Conservation (phyloP, 805 yeast genomes). For the Cyberlindnera saturnus region DNA sequence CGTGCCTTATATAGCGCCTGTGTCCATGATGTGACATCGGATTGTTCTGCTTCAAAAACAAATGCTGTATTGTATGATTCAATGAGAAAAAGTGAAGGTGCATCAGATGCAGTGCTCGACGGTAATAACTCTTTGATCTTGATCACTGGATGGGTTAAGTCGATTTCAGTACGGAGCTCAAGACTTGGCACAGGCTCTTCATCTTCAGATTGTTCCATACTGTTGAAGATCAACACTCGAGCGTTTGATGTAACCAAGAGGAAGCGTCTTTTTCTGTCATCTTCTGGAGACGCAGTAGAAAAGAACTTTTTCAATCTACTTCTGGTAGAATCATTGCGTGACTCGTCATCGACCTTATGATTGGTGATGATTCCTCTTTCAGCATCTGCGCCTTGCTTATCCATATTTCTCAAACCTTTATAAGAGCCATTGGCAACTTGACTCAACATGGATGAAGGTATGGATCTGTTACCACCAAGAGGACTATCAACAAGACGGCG, state of each 20-base stretch:
- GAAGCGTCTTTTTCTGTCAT: slow-evolving; percentile 41
- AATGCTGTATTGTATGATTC: slow-evolving; percentile 50
- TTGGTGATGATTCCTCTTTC: slow-evolving; percentile 24
- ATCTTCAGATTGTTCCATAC: slow-evolving; percentile 27
- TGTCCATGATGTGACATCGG: slow-evolving; percentile 54
- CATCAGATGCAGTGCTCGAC: slow-evolving; percentile 24
- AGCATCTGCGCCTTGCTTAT: slow-evolving; percentile 23
- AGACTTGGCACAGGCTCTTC: slow-evolving; percentile 2
- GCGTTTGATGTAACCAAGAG: slow-evolving; percentile 58
- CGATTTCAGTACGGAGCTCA: slow-evolving; percentile 48
- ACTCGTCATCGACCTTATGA: slow-evolving; percentile 15
- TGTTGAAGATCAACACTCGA: slow-evolving; percentile 47
- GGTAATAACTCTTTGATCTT: slow-evolving; percentile 54
- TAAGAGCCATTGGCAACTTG: slow-evolving; percentile 41
- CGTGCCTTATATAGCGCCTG: slow-evolving; percentile 44
- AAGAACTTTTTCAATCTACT: slow-evolving; percentile 21
- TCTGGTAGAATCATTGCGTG: slow-evolving; percentile 11
- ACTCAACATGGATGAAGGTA: slow-evolving; percentile 30
- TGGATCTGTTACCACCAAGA: slow-evolving; percentile 34
- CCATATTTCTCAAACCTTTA: slow-evolving; percentile 34
- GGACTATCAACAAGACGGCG: slow-evolving; percentile 59
- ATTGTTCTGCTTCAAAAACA: slow-evolving; percentile 48
- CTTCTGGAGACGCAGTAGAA: slow-evolving; percentile 18
- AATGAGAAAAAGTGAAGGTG: slow-evolving; percentile 46
- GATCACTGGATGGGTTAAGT: slow-evolving; percentile 44